Base-by-base conservation (phyloP, 306 rosid genomes). In the Fragaria ananassa region DNA sequence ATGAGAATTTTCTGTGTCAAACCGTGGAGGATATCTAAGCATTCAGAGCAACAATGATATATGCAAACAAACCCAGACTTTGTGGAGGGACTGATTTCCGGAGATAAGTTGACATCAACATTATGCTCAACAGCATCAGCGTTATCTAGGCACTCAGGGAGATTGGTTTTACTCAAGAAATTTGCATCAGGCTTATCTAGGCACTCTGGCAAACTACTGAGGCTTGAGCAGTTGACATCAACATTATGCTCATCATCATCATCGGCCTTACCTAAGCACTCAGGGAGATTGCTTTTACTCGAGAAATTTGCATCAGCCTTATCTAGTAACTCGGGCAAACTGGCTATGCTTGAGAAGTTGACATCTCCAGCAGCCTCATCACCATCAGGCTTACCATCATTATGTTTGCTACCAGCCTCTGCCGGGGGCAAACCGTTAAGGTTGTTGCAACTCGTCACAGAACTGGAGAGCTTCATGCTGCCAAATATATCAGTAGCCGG, bases 41-140 rank as follows among this genome's bases (percentile, higher is more conserved):
- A 92, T 73, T 74, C 75, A 13, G 86, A 82, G 86, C 99, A 95
- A 84, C 97, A 95, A 78, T 67, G 91, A 80, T 90, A 89, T 56
- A 80, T 74, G 74, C 97, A 95, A 53, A 89, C 31, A 60, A 81
- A 68, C 46, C 79, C 90, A 15, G 93, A 56, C 63, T 82, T 62
- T 4, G 74, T 74, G 70, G 84, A 75, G 51, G 34, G 81, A 31
- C 57, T 23, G 56, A 42, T 81, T 80, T 85, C 73, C 35, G 78
- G 81, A 21, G 83, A 77, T 54, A 47, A 39, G 61, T 74, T 53
- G 54, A 12, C 69, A 21, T 85, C 85, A 56, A 42, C 21, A 72
- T 73, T 74, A 73, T 74, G 69, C 61, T 74, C 78, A 51, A 44
- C 79, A 45, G 49, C 45, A 74, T 71, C 88, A 35, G 82, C 67